phyloP scores from a whole-genome alignment of 768 basidiomycete species.

The Tricholoma terreum region DNA sequence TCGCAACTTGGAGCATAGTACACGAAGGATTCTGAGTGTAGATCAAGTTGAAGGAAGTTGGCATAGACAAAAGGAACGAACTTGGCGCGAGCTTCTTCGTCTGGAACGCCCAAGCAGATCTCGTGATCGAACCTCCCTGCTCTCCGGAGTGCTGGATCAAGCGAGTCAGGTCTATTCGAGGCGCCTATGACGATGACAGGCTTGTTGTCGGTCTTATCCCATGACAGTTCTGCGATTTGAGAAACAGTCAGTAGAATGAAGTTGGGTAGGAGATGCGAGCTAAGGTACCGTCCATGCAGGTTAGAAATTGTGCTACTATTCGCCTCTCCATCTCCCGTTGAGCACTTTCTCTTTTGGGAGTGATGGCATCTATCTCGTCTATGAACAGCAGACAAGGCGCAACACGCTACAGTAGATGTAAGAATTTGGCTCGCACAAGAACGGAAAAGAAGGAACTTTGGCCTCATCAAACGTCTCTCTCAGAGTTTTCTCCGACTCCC shows the following conservation, averaged over 20 bases:
- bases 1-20: conserved; percentile 79
- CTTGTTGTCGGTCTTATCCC: conserved; percentile 91
- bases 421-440: not conserved
- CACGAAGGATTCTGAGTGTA: conserved; percentile 74
- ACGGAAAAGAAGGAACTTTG: conserved; percentile 54
- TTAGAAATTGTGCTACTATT: conserved; percentile 96
- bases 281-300: conserved; percentile 93
- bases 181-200: conserved; percentile 95
- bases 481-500: conserved; percentile 95
- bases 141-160: conserved; percentile 89
- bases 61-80: conserved; percentile 36
- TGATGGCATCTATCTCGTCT: conserved; percentile 97
- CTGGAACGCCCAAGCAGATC: conserved; percentile 96
- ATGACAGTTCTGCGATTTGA: conserved; percentile 71
- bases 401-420: conserved; percentile 50
- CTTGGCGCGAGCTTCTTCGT: conserved; percentile 88
- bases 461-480: conserved; percentile 98
- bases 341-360: conserved; percentile 95
- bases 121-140: conserved; percentile 97
- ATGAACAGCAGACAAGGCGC: conserved; percentile 95
- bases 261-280: not conserved
- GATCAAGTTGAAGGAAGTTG: not conserved
- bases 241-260: not conserved
- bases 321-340: conserved; percentile 98
- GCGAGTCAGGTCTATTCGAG: conserved; percentile 92